Percentiles rank a stretch among this genome's conserved stretches.
Conservation (phyloP, 176 grass and related monocot species). For the Rhipidocladum racemiflorum region DNA sequence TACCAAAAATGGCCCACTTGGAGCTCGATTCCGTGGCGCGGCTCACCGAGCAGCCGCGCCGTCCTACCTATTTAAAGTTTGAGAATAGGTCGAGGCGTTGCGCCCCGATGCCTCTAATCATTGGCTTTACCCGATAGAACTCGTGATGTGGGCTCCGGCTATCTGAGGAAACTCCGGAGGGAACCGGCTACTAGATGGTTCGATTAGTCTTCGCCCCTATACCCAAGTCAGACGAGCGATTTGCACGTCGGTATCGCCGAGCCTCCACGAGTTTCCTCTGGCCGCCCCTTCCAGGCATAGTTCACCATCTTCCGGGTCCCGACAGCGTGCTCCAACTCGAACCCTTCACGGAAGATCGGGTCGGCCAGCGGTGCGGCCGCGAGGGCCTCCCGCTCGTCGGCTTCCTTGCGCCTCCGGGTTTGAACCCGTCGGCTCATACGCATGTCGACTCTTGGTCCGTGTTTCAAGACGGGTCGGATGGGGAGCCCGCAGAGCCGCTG, state of each 20-base stretch:
- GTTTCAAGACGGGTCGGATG: conserved; percentile 21
- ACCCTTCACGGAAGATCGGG: conserved; percentile 66
- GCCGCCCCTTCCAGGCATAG: conserved; percentile 58
- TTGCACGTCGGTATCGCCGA: conserved; percentile 40
- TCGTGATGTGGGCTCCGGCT: conserved; percentile 22
- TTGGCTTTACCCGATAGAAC: conserved; percentile 32
- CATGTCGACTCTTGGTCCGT: conserved; percentile 12
- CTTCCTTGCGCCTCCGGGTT: too few species aligned
- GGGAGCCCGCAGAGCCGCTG: neutral
- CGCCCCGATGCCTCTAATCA: conserved; percentile 15
- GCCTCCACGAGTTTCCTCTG: conserved; percentile 82
- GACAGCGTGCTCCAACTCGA: conserved; percentile 65
- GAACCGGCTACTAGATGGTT: too few species aligned
- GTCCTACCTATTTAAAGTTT: conserved; percentile 54
- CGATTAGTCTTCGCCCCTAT: too few species aligned
- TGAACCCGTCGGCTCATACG: conserved; percentile 43
- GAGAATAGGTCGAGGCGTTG: conserved; percentile 33
- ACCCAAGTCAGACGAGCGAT: too few species aligned
- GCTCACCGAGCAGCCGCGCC: too few species aligned
- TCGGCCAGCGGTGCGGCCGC: conserved; percentile 46
- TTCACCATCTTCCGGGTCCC: conserved; percentile 67
- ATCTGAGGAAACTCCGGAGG: conserved; percentile 59
- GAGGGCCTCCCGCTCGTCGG: conserved; percentile 4
- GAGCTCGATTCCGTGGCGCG: too few species aligned
- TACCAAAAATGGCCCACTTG: too few species aligned